Base-by-base conservation (phyloP, 768 basidiomycete species). In the Amanita phalloides region DNA sequence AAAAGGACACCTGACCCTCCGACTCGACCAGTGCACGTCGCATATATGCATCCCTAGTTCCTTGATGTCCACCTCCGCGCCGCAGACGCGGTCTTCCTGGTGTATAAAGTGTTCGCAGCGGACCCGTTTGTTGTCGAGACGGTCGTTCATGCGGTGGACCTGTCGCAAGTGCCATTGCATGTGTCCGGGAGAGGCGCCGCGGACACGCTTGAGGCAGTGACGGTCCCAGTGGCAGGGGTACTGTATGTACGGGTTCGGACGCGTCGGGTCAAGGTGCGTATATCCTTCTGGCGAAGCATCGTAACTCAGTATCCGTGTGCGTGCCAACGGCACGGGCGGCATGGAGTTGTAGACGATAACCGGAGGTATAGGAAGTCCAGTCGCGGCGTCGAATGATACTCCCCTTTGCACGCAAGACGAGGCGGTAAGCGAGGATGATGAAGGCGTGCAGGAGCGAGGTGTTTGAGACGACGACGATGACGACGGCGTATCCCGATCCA, bases 1-100 rank as follows among this genome's bases (percentile, higher is more conserved):
- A 11, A 49, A 49, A n/a, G 48, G 48, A 38, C 48, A 49, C 3
- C 25, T 26, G 8, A 49, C 48, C 3, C 4, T 14, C 2, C 48
- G 48, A 17, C 48, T 49, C n/a, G 14, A 7, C 48, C 48, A 49
- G 26, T 49, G 48, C 11, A 38, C 37, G 26, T 49, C 48, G 39
- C 36, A 39, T 26, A 49, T 17, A 6, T 49, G 48, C 10, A 11
- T 26, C 10, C 48, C 37, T 1, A 49, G 36, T 3, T 39, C 23
- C n/a, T 17, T 39, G 17, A n/a, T 23, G 4, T 26, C 25, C 8
- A 49, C 26, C 37, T 38, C 23, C 2, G 20, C 25, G 5, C 37
- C 38, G n/a, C 48, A 49, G 11, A 39, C n/a, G n/a, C 37, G 36
- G 17, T 41, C 21, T n/a, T 48, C 36, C 20, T 28, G 13, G 26